These are phyloP conservation scores for Neofusicoccum cordaticola DNA, from an alignment of 2,329 filamentous ascomycete species.

Conservation along the genomic window DNA sequence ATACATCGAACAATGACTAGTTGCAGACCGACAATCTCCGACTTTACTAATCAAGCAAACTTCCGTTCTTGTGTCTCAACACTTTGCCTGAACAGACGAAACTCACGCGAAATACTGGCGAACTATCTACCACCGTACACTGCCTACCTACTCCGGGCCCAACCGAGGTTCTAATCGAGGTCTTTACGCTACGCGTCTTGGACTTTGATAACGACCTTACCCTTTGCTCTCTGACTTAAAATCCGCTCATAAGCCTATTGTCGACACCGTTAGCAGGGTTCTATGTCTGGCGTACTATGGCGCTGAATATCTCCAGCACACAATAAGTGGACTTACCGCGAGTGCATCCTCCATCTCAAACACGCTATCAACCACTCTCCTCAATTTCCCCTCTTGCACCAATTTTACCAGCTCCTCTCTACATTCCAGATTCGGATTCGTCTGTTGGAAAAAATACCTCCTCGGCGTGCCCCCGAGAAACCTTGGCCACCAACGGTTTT, in stretches of 20 bases:
- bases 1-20: too few species aligned
- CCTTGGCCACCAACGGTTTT: constrained; percentile 40
- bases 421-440: neutral
- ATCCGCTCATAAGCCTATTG: constrained; percentile 21
- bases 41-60: too few species aligned
- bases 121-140: too few species aligned
- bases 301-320: neutral
- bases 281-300: neutral
- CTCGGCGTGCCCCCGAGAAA: constrained; percentile 41
- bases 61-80: too few species aligned
- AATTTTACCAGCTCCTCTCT: constrained; percentile 32
- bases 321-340: constrained; percentile 19
- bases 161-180: neutral
- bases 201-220: constrained; percentile 22
- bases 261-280: neutral
- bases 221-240: constrained; percentile 19
- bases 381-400: constrained; percentile 30
- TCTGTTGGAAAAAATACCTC: constrained; percentile 27
- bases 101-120: too few species aligned
- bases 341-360: constrained; percentile 38
- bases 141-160: too few species aligned
- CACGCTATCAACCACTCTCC: constrained; percentile 37
- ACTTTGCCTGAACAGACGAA: too few species aligned
- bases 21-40: too few species aligned
- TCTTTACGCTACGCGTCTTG: neutral